Conservation (phyloP, 768 basidiomycete species). For the Austroboletus eburneus region DNA sequence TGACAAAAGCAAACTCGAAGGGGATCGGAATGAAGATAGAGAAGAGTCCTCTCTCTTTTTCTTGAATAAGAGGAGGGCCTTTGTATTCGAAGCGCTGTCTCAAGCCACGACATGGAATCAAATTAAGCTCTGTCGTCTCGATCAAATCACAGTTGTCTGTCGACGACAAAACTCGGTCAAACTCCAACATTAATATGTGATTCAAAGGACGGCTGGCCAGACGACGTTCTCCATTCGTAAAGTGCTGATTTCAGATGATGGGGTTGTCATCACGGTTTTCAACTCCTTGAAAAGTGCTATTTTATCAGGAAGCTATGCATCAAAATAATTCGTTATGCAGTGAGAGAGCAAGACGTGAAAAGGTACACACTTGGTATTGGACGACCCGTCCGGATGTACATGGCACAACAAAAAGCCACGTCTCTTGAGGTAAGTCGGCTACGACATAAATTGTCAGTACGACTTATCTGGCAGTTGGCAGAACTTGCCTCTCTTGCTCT, state of each 20-base stretch:
- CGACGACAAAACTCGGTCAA: too few species aligned
- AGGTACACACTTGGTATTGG: conserved; percentile 55
- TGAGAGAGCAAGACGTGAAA: background rate
- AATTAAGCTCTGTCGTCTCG: too few species aligned
- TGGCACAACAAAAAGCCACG: conserved; percentile 71
- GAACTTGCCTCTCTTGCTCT: conserved; percentile 6
- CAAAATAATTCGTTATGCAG: background rate
- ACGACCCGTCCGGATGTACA: conserved; percentile 75
- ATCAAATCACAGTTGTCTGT: too few species aligned
- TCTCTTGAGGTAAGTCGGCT: conserved; percentile 37
- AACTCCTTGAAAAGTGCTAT: conserved; percentile 38
- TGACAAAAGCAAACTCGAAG: too few species aligned
- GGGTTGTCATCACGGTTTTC: conserved; percentile 23
- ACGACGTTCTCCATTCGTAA: conserved; percentile 5
- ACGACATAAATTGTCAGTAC: too few species aligned
- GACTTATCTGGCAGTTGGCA: background rate
- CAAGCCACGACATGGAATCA: too few species aligned
- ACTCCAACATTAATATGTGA: too few species aligned
- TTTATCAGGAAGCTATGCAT: conserved; percentile 41
- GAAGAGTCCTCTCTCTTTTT: too few species aligned
- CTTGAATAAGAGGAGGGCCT: too few species aligned
- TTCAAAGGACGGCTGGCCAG: background rate
- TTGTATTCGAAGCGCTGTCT: too few species aligned
- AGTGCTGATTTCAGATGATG: conserved; percentile 10
- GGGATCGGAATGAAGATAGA: too few species aligned